Evolutionary conservation across 192 early-diverging fungal species (phyloP), one percentile per base, ranked within the genome.

Genomic region (Allomyces javanicus): DNA sequence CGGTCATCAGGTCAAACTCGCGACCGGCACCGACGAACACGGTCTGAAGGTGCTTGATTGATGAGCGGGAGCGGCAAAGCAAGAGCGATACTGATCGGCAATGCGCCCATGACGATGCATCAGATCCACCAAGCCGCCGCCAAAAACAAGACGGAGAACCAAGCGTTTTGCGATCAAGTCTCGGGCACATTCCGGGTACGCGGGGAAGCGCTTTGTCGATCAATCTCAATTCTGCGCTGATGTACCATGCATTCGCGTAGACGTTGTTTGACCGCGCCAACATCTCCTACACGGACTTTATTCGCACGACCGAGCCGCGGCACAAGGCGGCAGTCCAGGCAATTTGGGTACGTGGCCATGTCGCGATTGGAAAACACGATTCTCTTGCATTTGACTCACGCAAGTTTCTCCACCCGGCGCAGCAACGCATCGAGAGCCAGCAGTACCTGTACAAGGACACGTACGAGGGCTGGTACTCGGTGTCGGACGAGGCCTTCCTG

Each of bases 11-110:
- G 73, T 80, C 0, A 24, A 86, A 12, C 65, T 88, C 19, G 77
- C 74, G 24, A 87, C 86, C 3, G 95, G 95, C 43, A 97, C 95
- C 3, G 95, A 97, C 70, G 95, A 97, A 70, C 95, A 97, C 72
- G 95, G 95, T 3, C 81, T 90, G 5, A 97, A 97, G 79, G n/a
- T n/a, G 23, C 44, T 43, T 72, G 24, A 61, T 63, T 63, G 21
- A 44, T 65, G 22, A 1, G 64, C 40, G 44, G 6, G 11, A 10
- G 12, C 63, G n/a, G 12, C 25, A 63, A 43, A 3, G 24, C 24
- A 66, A 63, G n/a, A 63, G 19, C 25, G 21, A 63, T 24, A 9
- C 10, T 27, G 66, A 67, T 10, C 9, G 61, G 9, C 5, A 68
- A n/a, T 22, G 6, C 17, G 3, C 19, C 44, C 9, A 22, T 40